These are phyloP conservation scores for Cryphonectria parasitica DNA, from an alignment of 2,329 filamentous ascomycete species.

Conservation along the genomic window DNA sequence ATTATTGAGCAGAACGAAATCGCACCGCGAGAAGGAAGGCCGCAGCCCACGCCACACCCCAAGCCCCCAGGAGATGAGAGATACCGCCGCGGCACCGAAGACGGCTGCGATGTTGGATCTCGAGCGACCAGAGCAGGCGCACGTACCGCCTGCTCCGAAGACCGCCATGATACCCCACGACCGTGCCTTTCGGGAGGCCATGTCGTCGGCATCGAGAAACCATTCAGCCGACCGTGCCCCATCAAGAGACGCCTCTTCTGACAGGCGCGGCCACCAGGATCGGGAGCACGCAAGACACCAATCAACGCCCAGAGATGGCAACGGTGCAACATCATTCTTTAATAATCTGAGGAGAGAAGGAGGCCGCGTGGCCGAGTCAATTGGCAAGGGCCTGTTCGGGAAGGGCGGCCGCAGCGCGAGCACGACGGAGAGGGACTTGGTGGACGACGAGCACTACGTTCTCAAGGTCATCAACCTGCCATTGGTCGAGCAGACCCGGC, in stretches of 20 bases:
- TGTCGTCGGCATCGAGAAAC: slow-evolving; percentile 67
- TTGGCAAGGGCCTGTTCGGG: slow-evolving; percentile 81
- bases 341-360: slow-evolving; percentile 74
- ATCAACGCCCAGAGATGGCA: slow-evolving; percentile 62
- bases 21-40: slow-evolving; percentile 55
- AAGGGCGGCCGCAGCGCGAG: slow-evolving; percentile 76
- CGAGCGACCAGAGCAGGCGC: slow-evolving; percentile 43
- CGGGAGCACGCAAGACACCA: slow-evolving; percentile 53
- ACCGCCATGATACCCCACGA: slow-evolving; percentile 69
- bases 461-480: slow-evolving; percentile 85
- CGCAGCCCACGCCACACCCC: slow-evolving; percentile 34
- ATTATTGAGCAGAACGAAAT: slow-evolving; percentile 55
- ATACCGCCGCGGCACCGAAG: slow-evolving; percentile 32
- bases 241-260: slow-evolving; percentile 47
- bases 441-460: slow-evolving; percentile 83
- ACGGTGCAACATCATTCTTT: slow-evolving; percentile 65
- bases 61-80: slow-evolving; percentile 41
- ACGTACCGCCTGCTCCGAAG: slow-evolving; percentile 52
- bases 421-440: slow-evolving; percentile 65
- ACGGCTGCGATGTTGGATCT: slow-evolving; percentile 37
- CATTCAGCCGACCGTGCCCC: slow-evolving; percentile 71
- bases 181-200: slow-evolving; percentile 69
- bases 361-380: slow-evolving; percentile 76
- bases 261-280: slow-evolving; percentile 50
- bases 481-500: slow-evolving; percentile 85